A percentile compares a stretch with the other conserved stretches of the same genome.
phyloP scores from a whole-genome alignment of 352 stramenopile species.

The Globisporangium yorkense region DNA sequence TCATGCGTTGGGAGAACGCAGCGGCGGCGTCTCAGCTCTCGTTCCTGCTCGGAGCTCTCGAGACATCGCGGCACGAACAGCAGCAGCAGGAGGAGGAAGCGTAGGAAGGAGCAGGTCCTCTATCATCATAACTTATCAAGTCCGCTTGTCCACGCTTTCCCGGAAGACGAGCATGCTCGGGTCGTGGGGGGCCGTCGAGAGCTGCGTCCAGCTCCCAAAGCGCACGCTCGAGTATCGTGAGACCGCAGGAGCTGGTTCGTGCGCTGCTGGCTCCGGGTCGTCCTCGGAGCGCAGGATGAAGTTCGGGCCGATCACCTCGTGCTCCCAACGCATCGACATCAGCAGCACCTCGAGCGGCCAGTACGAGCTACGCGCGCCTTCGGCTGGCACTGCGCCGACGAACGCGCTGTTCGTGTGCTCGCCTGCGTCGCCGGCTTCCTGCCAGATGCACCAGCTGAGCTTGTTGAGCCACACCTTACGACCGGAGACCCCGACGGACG shows the following conservation, averaged over 20 bases:
- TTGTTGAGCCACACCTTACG: constrained; percentile 17
- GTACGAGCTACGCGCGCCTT: constrained; percentile 13
- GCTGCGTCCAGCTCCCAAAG: constrained; percentile 5
- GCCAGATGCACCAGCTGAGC: constrained; percentile 23
- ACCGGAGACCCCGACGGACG: constrained; percentile 16
- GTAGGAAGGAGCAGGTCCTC: neutral
- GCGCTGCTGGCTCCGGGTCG: neutral
- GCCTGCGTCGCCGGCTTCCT: constrained; percentile 6
- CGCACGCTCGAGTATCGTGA: neutral
- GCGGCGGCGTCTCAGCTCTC: constrained; percentile 2
- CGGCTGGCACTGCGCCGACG: constrained; percentile 16
- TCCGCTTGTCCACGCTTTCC: neutral
- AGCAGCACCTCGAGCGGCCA: constrained; percentile 26
- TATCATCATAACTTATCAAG: neutral
- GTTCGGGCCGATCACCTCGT: constrained; percentile 9
- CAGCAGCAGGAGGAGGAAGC: neutral
- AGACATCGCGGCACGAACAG: neutral
- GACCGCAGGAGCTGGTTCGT: neutral
- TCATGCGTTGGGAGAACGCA: constrained; percentile 10
- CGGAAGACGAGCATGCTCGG: neutral
- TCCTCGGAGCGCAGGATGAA: constrained; percentile 9
- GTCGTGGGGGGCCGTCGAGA: neutral
- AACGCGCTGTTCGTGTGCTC: constrained; percentile 15
- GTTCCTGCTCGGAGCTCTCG: constrained; percentile 5
- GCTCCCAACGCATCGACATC: constrained; percentile 15